phyloP scores from a whole-genome alignment of 2,329 filamentous ascomycete genomes.

The Fusarium vanettenii region DNA sequence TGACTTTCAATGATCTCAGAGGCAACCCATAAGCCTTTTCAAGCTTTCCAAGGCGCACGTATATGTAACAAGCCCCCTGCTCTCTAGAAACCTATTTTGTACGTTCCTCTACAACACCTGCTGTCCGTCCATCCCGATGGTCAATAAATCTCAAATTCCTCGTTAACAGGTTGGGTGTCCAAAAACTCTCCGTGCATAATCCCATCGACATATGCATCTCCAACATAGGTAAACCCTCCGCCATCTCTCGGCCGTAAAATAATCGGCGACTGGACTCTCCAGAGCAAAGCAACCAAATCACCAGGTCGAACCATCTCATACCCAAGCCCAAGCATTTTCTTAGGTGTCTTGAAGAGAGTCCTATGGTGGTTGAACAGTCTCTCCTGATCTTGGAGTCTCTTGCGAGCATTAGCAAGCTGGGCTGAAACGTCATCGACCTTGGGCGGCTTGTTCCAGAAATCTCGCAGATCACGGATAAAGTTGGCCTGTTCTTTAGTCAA shows the following conservation, averaged over 20 bases:
- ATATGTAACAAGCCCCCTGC: too few relatives aligned
- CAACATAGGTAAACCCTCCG: background rate
- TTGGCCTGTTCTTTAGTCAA: background rate
- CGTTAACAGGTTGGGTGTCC: background rate
- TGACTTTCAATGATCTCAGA: background rate
- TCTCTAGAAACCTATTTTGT: background rate
- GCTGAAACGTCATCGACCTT: background rate
- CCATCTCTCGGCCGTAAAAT: background rate
- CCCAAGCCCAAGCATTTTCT: constrained; percentile 3
- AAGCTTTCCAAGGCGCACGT: background rate
- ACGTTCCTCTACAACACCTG: background rate
- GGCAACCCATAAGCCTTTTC: background rate
- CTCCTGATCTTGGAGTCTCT: background rate
- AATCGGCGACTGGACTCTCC: background rate
- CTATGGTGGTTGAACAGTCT: background rate
- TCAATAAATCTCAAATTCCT: background rate
- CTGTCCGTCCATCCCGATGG: background rate
- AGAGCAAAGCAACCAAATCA: background rate
- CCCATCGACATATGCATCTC: constrained; percentile 15
- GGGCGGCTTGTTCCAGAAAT: background rate
- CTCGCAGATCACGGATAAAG: background rate
- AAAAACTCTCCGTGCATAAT: constrained; percentile 15
- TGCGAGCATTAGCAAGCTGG: background rate
- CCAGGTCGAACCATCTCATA: background rate
- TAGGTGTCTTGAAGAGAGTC: background rate